phyloP scores from a whole-genome alignment of 305 asterid species.

The Fraxinus greggii region DNA sequence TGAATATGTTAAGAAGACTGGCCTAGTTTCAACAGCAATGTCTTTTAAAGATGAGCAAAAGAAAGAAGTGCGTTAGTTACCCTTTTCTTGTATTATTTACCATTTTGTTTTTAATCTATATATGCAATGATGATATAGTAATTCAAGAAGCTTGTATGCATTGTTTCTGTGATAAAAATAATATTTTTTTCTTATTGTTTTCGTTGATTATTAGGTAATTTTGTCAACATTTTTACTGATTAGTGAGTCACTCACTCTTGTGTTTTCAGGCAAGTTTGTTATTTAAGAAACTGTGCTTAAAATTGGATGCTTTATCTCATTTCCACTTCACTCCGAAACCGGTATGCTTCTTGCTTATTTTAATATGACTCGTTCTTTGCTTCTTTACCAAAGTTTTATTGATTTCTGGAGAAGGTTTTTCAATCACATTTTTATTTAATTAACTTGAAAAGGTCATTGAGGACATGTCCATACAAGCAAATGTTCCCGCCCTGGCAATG shows the following conservation, averaged over 20 bases:
- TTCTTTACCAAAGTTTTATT: background rate
- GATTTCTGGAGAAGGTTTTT: background rate
- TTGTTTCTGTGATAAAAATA: conserved; percentile 5
- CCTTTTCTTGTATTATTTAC: conserved; percentile 19
- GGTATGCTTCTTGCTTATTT: conserved; percentile 40
- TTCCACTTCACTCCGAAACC: conserved; percentile 98
- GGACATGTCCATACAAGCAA: conserved; percentile 89
- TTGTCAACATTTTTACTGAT: background rate
- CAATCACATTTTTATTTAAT: conserved; percentile 18
- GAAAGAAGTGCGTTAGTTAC: conserved; percentile 65
- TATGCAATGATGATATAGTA: too few relatives aligned
- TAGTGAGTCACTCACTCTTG: background rate
- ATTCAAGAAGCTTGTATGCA: background rate
- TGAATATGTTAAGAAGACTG: conserved; percentile 90
- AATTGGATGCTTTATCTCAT: conserved; percentile 94
- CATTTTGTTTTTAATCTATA: background rate
- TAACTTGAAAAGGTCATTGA: conserved; percentile 63
- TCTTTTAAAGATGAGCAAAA: conserved; percentile 85
- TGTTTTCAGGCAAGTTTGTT: conserved; percentile 54
- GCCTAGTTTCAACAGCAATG: conserved; percentile 66
- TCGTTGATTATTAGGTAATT: background rate
- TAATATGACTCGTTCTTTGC: background rate
- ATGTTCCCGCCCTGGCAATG: conserved; percentile 92
- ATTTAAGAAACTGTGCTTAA: conserved; percentile 82
- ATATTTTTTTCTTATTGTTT: conserved; percentile 5